phyloP scores from a whole-genome alignment of 805 yeast genomes.

The Yamadazyma sp. region DNA sequence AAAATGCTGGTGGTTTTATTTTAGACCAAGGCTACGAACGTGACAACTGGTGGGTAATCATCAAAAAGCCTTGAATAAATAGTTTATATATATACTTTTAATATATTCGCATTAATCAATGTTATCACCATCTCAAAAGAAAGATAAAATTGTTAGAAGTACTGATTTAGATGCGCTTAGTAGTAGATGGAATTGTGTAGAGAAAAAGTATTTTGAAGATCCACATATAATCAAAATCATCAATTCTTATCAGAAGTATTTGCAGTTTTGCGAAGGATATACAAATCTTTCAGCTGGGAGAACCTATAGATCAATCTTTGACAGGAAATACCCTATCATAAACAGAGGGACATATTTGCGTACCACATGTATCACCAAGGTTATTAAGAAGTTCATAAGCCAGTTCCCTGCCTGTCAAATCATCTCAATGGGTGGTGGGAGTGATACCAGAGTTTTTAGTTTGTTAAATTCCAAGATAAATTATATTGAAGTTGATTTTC shows the following conservation, averaged over 20 bases:
- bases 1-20: slow-evolving; percentile 59
- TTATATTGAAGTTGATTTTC: slow-evolving; percentile 66
- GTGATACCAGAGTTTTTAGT: slow-evolving; percentile 66
- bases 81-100: no score
- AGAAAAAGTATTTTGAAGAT: slow-evolving; percentile 47
- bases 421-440: slow-evolving; percentile 76
- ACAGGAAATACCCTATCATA: slow-evolving; percentile 58
- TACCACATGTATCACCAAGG: slow-evolving; percentile 48
- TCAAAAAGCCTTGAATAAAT: slow-evolving; percentile 11
- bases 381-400: slow-evolving; percentile 41
- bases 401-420: slow-evolving; percentile 42
- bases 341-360: slow-evolving; percentile 70
- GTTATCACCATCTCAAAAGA: slow-evolving; percentile 33
- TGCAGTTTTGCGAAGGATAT: slow-evolving; percentile 39
- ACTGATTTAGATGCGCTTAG: slow-evolving; percentile 75
- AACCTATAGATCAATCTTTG: slow-evolving; percentile 37
- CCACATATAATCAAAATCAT: slow-evolving; percentile 30
- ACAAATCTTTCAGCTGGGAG: slow-evolving; percentile 39
- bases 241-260: slow-evolving; percentile 32
- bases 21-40: slow-evolving; percentile 80
- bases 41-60: slow-evolving; percentile 85
- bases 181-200: slow-evolving; percentile 54
- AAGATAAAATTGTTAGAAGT: slow-evolving; percentile 46
- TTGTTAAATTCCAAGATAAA: slow-evolving; percentile 36
- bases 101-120: slow-evolving; percentile 9